phyloP scores from a whole-genome alignment of 345 rosid species.

The Raphanus raphanistrum region DNA sequence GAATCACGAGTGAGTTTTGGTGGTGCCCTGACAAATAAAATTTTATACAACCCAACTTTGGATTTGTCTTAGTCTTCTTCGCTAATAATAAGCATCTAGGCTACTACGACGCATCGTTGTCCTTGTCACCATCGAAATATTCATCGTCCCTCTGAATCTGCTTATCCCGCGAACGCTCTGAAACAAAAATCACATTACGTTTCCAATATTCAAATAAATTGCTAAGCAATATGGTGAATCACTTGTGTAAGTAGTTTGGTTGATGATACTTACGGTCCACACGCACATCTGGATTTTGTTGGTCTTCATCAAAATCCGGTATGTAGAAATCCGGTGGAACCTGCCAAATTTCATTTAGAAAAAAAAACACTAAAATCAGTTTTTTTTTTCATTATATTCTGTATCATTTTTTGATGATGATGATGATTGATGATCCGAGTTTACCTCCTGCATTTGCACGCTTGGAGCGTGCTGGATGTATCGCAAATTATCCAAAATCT shows the following conservation, averaged over 20 bases:
- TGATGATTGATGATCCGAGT: not conserved
- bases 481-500: conserved; percentile 88
- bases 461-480: conserved; percentile 92
- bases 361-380: not conserved
- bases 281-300: conserved; percentile 84
- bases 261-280: conserved; percentile 67
- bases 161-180: conserved; percentile 89
- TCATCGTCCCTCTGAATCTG: conserved; percentile 91
- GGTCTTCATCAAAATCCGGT: conserved; percentile 93
- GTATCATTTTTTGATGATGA: not conserved
- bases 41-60: not conserved
- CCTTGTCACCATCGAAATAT: conserved; percentile 81
- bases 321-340: conserved; percentile 95
- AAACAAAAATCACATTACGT: conserved; percentile 10
- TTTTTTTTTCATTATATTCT: not conserved
- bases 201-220: not conserved
- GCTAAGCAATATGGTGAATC: not conserved
- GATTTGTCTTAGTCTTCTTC: not conserved
- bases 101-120: conserved; percentile 55
- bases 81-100: not conserved
- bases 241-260: not conserved
- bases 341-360: conserved; percentile 36
- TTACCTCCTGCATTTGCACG: conserved; percentile 97
- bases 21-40: not conserved
- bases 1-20: not conserved